Evolutionary conservation across 768 basidiomycete species (phyloP).

Genomic region (Mycena rebaudengoi): DNA sequence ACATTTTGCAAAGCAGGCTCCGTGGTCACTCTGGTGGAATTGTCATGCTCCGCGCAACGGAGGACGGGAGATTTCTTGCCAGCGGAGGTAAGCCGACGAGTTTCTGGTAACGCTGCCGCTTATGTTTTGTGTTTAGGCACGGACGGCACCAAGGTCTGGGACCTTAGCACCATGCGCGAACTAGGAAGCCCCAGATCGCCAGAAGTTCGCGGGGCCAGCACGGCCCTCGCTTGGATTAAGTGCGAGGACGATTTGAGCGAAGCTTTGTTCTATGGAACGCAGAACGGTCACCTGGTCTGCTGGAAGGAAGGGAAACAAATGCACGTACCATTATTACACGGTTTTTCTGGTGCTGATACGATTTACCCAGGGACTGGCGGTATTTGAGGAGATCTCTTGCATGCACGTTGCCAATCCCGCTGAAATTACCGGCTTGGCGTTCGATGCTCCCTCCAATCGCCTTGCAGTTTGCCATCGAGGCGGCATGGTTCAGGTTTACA

Average conservation of each 20-base stretch:
- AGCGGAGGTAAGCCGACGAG: constrained; percentile 16
- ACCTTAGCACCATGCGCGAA: constrained; percentile 13
- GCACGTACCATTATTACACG: constrained; percentile 12
- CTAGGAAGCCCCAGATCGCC: constrained; percentile 8
- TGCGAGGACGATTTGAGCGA: constrained; percentile 23
- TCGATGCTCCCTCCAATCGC: constrained; percentile 27
- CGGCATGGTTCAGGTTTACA: constrained; percentile 27
- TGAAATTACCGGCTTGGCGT: constrained; percentile 31
- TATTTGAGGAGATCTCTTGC: constrained; percentile 26
- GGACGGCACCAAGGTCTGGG: constrained; percentile 24
- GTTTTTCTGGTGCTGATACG: constrained; percentile 1
- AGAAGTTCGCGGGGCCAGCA: constrained; percentile 18
- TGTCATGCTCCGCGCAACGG: constrained; percentile 8
- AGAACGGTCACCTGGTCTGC: constrained; percentile 25
- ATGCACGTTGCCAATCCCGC: constrained; percentile 22
- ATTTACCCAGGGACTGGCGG: constrained; percentile 3
- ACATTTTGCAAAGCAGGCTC: constrained; percentile 11
- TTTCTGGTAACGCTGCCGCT: background rate
- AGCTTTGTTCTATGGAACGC: constrained; percentile 25
- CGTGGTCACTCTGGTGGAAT: constrained; percentile 22
- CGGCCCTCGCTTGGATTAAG: constrained; percentile 26
- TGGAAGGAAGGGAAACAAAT: constrained; percentile 20
- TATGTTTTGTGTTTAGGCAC: background rate
- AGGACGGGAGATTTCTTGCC: constrained; percentile 21
- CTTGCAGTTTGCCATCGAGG: constrained; percentile 30